Base-by-base conservation (phyloP, 345 rosid species). In the Hibiscus syriacus region DNA sequence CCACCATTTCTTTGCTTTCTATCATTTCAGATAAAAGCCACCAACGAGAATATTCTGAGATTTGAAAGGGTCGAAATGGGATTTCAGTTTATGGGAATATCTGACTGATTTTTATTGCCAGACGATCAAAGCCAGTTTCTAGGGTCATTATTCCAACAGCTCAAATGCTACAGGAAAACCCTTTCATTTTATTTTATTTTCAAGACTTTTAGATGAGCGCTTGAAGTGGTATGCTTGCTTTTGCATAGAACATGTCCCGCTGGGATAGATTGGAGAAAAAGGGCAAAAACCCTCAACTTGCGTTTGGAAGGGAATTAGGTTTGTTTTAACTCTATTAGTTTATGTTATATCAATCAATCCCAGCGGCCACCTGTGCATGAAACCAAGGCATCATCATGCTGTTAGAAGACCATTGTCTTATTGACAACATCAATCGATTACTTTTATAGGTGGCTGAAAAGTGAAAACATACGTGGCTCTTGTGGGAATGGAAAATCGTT, bases 101-200 rank as follows among this genome's bases (percentile, higher is more conserved):
- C 61, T 66, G 52, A 36, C 58, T 23, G 12, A 34, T 41, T 56
- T 19, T 72, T 68, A 43, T 39, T 19, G 26, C 30, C 39, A 54
- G 5, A 13, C 7, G 36, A 32, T 32, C 52, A 1, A 32, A 16
- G 34, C 50, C 64, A 41, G 54, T 64, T 66, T 74, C 14, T 61
- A 64, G 27, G 79, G 79, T 41, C 76, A 52, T 66, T 10, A 62
- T 69, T 67, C 56, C 55, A 49, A 61, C 83, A 74, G 36, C 66
- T 76, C 26, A 52, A 68, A 23, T 32, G 14, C 45, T 55, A 49
- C 19, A 38, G n/a, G n/a, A n/a, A n/a, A 50, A 13, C 55, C n/a
- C 26, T n/a, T n/a, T n/a, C n/a, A n/a, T n/a, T n/a, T n/a, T n/a
- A n/a, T n/a, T n/a, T n/a, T n/a, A 32, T 32, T 32, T 32, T 32